Base-by-base conservation (phyloP, 1,139 yeast genomes). In the Lodderomyces theae region DNA sequence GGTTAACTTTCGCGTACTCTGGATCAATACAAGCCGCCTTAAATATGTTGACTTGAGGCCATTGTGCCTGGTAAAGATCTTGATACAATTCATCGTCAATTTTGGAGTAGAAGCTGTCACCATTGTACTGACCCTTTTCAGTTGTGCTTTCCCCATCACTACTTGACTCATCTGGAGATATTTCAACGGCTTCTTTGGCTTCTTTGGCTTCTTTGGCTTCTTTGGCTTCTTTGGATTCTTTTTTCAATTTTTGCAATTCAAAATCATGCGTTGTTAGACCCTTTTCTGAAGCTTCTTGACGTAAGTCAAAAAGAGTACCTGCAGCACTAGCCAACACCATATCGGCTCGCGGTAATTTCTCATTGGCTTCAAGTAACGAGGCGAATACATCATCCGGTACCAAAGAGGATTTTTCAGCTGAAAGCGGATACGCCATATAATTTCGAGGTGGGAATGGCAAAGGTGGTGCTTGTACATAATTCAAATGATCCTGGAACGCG, bases 311-410 rank as follows among this genome's bases (percentile, higher is more conserved):
- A 34, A 72, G 60, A 16, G 74, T 63, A 2, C 76, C 77, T 0
- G 77, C 77, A 6, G 77, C 77, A 51, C 75, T 69, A 7, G 77
- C 77, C 16, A 69, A 59, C 16, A 71, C 75, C 77, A 72, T 72
- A 45, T 72, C 76, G 8, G 63, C 60, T 29, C 75, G 52, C 1
- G 77, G 77, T 25, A 70, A 53, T 22, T 58, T 44, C 22, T 61
- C 58, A 47, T 62, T 63, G 5, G 77, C 77, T 25, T 66, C 69
- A 23, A 70, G 45, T 40, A 70, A 60, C 18, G 62, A 58, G 3
- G 52, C 49, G 43, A 72, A 68, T 10, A 70, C 72, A 21, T 69
- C 73, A 11, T 45, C 47, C 0, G 77, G 77, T 2, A 61, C 51
- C 31, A 70, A 52, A 3, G 64, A 51, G 0, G 74, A 58, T 41